phyloP scores from a whole-genome alignment of 345 rosid species.

The Capsella bursapastoris region DNA sequence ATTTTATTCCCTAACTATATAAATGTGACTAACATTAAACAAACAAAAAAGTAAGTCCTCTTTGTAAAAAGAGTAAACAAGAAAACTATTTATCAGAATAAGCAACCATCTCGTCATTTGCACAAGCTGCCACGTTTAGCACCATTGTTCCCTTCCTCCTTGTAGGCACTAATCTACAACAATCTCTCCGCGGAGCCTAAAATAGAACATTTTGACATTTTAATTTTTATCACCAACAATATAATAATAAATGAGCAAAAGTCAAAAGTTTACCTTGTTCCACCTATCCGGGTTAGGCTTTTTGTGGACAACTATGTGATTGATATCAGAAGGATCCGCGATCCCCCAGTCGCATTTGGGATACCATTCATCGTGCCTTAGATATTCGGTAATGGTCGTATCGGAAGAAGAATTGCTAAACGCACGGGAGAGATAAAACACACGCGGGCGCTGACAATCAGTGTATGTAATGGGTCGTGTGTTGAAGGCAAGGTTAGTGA shows the following conservation, averaged over 20 bases:
- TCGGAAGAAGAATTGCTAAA: conserved; percentile 24
- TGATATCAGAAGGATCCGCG: conserved; percentile 47
- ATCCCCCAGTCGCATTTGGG: conserved; percentile 56
- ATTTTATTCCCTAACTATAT: conserved; percentile 3
- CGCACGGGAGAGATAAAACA: conserved; percentile 52
- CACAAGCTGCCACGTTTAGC: conserved; percentile 52
- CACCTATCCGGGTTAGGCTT: conserved; percentile 55
- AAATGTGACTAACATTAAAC: conserved; percentile 16
- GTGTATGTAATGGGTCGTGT: conserved; percentile 53
- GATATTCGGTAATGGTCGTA: conserved; percentile 53
- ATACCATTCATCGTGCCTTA: conserved; percentile 19
- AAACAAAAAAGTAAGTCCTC: conserved; percentile 1
- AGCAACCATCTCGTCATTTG: conserved; percentile 50
- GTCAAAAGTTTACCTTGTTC: conserved; percentile 43
- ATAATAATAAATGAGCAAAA: not conserved
- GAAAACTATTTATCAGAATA: conserved; percentile 36
- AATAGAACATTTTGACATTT: not conserved
- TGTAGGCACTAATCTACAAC: conserved; percentile 52
- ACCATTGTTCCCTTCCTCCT: conserved; percentile 46
- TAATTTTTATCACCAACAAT: not conserved
- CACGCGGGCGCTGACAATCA: conserved; percentile 58
- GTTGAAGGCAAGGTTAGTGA: conserved; percentile 53
- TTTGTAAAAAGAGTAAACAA: not conserved
- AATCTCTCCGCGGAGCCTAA: conserved; percentile 58
- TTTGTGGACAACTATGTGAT: conserved; percentile 51